Conservation (phyloP, 2,329 filamentous ascomycete genomes). For the Phaeoacremonium minimum region DNA sequence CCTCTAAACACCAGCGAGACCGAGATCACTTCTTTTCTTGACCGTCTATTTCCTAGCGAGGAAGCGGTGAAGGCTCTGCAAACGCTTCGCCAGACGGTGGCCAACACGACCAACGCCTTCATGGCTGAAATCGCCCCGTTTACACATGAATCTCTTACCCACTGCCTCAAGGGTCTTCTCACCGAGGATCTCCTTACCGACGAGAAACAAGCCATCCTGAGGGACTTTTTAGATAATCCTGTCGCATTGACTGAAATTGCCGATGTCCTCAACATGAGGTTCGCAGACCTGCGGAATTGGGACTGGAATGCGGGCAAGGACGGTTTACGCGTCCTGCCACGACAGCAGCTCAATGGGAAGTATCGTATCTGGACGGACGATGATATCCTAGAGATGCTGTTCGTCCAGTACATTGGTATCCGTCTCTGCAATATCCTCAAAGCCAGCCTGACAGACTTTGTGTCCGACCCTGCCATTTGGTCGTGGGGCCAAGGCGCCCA, state of each 20-base stretch:
- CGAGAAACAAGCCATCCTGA: slow-evolving; percentile 31
- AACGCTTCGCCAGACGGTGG: slow-evolving; percentile 12
- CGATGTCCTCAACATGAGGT: slow-evolving; percentile 37
- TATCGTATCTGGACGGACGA: slow-evolving; percentile 41
- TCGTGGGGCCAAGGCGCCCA: slow-evolving; percentile 3
- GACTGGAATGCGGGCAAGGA: slow-evolving; percentile 33
- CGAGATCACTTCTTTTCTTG: slow-evolving; percentile 24
- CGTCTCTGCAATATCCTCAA: slow-evolving; percentile 26
- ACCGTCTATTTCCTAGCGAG: slow-evolving; percentile 22
- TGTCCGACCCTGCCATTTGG: slow-evolving; percentile 6
- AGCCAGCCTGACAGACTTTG: slow-evolving; percentile 15
- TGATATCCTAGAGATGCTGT: slow-evolving; percentile 38
- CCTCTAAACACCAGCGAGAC: slow-evolving; percentile 24
- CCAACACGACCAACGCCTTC: slow-evolving; percentile 10
- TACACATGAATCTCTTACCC: slow-evolving; percentile 18
- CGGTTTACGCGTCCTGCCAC: slow-evolving; percentile 35
- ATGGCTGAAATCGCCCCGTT: slow-evolving; percentile 23
- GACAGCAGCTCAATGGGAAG: slow-evolving; percentile 35
- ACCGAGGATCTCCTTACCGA: slow-evolving; percentile 35
- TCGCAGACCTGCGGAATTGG: slow-evolving; percentile 33
- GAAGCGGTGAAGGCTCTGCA: slow-evolving; percentile 15
- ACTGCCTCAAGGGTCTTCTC: slow-evolving; percentile 30
- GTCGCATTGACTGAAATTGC: slow-evolving; percentile 34
- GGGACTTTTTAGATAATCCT: slow-evolving; percentile 30
- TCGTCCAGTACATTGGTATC: slow-evolving; percentile 35